A percentile compares a stretch with the other conserved stretches of the same genome.
phyloP scores from a whole-genome alignment of 495 filamentous ascomycete genomes.

The Lichenothelia convexa region DNA sequence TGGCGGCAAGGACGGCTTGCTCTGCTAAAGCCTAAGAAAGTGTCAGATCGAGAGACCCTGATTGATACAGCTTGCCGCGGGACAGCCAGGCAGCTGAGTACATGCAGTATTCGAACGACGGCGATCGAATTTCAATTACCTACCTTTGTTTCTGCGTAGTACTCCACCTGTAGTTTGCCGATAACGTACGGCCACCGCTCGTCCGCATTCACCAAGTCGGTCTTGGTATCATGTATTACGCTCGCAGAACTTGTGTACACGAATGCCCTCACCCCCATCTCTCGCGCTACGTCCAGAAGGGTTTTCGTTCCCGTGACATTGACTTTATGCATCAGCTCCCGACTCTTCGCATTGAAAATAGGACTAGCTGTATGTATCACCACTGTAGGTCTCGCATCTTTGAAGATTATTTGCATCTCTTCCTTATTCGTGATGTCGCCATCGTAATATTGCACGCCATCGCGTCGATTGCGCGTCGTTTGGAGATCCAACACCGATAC shows the following conservation, averaged over 20 bases:
- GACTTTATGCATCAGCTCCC: conserved; percentile 60
- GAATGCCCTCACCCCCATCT: conserved; percentile 69
- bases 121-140: no score
- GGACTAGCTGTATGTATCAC: conserved; percentile 79
- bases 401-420: conserved; percentile 46
- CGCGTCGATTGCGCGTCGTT: conserved; percentile 52
- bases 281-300: conserved; percentile 55
- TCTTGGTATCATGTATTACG: conserved; percentile 63
- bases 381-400: conserved; percentile 56
- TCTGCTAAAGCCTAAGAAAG: conserved; percentile 63
- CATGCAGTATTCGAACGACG: no score
- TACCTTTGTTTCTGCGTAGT: conserved; percentile 48
- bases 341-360: conserved; percentile 6
- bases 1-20: conserved; percentile 63
- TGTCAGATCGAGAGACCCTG: no score
- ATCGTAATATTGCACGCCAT: conserved; percentile 59
- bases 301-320: conserved; percentile 81
- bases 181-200: conserved; percentile 70
- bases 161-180: conserved; percentile 55
- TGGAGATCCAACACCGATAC: conserved; percentile 78
- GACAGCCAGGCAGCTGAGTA: no score
- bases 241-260: conserved; percentile 89
- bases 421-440: conserved; percentile 69
- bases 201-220: conserved; percentile 73
- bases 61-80: no score